These are phyloP conservation scores for Sarocladium kiliense DNA, from an alignment of 2,329 filamentous ascomycete genomes.

Conservation along the genomic window DNA sequence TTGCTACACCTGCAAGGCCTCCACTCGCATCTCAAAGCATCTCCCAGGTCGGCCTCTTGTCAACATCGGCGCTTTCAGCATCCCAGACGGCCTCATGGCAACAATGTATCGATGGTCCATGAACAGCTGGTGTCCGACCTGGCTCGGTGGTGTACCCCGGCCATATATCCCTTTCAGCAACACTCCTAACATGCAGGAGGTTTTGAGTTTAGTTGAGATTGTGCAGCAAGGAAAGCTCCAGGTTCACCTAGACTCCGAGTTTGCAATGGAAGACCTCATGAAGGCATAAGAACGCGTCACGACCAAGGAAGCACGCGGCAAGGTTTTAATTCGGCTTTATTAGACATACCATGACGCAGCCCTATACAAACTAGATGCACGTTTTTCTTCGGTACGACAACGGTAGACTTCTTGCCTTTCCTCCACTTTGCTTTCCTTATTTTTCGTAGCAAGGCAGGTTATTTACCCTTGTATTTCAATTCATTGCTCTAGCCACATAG, in stretches of 20 bases:
- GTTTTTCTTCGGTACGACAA: neutral
- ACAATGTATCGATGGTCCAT: constrained; percentile 10
- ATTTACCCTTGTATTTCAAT: neutral
- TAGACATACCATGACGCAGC: neutral
- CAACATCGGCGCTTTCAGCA: constrained; percentile 2
- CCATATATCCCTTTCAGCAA: constrained; percentile 11
- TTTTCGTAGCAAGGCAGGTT: neutral
- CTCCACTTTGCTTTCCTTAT: neutral
- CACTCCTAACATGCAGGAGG: constrained; percentile 8
- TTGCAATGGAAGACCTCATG: constrained; percentile 10
- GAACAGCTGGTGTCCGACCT: constrained; percentile 11
- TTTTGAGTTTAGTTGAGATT: constrained; percentile 11
- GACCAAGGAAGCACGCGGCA: constrained; percentile 10
- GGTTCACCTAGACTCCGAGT: constrained; percentile 11
- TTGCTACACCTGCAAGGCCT: neutral
- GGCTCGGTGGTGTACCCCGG: constrained; percentile 10
- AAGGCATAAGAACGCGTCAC: constrained; percentile 10
- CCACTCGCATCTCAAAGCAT: neutral
- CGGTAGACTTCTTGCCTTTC: neutral
- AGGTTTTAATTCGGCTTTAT: constrained; percentile 10
- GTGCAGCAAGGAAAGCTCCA: constrained; percentile 10
- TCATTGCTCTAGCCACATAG: neutral
- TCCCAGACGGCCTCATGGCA: constrained; percentile 2
- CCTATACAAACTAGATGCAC: neutral
- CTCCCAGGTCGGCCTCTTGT: neutral